Base-by-base conservation (phyloP, 495 filamentous ascomycete species). In the Tetracladium marchalianum region DNA sequence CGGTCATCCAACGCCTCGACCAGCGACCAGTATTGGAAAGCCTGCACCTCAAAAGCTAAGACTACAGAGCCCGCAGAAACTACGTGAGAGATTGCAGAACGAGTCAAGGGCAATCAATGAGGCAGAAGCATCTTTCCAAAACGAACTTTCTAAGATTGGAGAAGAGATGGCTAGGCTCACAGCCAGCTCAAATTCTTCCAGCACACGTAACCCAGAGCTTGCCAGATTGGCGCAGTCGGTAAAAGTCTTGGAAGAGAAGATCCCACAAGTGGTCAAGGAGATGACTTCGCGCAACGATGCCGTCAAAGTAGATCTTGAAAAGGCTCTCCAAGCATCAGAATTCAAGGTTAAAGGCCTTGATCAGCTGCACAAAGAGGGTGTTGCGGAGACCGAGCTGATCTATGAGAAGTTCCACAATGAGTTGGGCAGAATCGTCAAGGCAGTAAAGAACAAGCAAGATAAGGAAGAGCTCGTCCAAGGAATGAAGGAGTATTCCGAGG, bases 351-450 rank as follows among this genome's bases (percentile, higher is more conserved):
- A 80, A 55, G 83, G 86, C 35, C 76, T 96, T 31, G 90, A 96
- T 59, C 85, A 92, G 61, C 64, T 95, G 32, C 92, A 93, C 65
- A 85, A 87, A 48, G 84, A 95, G 55, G 77, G 81, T 13, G 90
- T 80, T 57, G 86, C 86, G 0, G 92, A 97, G 68, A 98, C 96
- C 52, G 90, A 96, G 64, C 77, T 92, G 40, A 70, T 96, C 34
- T 96, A 96, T 61, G 85, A 90, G 53, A 84, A 82, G 51, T 95
- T 96, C 68, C 95, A 96, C 53, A 73, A 78, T 18, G 92, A 98
- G 60, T 65, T 98, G 39, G 84, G 76, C 43, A 89, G 86, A 69
- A 82, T 96, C 44, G 70, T 86, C 15, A 82, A 76, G 56, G 83
- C 80, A 8, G 72, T 92, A 31, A 76, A 71, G 62, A 69, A 69